Base-by-base conservation (phyloP, 495 filamentous ascomycete species). In the Penicillium psychrofluorescens region DNA sequence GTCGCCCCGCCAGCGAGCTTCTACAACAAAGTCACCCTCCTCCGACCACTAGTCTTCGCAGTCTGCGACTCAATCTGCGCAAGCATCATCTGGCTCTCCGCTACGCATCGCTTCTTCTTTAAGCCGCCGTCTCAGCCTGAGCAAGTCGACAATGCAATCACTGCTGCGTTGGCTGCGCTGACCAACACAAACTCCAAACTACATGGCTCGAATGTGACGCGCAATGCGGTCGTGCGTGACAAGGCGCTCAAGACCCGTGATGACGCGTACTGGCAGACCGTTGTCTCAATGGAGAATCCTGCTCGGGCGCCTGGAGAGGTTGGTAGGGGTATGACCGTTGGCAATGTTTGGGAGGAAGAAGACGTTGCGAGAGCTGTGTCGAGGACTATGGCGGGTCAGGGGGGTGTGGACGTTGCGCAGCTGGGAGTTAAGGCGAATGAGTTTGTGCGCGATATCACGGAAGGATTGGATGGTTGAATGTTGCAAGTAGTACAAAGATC, bases 81-180 rank as follows among this genome's bases (percentile, higher is more conserved):
- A 0, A 57, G 58, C 11, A 59, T 84, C 6, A 63, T 95, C 11
- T 95, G 83, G 63, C 68, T 90, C 11, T 77, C 83, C 0, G 76
- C 79, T 15, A 95, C 92, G 13, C 85, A 90, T 52, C 78, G 91
- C 11, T 72, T 73, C 56, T 77, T 82, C 50, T 74, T 75, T 41
- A 58, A 61, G n/a, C 76, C 75, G 28, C 66, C 72, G 2, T 59
- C 64, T 9, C 55, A 69, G n/a, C 66, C 61, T 7, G 77, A 82
- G 22, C 64, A 67, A 40, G 39, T 68, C 11, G 65, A 66, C 6
- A 48, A 62, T 35, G 41, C 63, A 11, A 55, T 81, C 28, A 61
- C 70, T 29, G 47, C 55, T 7, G 64, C 64, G 12, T 51, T 73
- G 42, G 50, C 62, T 36, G 49, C 64, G 40, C 44, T 81, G 37